Base-by-base conservation (phyloP, 2,329 filamentous ascomycete species). In the Clarireedia paspali region DNA sequence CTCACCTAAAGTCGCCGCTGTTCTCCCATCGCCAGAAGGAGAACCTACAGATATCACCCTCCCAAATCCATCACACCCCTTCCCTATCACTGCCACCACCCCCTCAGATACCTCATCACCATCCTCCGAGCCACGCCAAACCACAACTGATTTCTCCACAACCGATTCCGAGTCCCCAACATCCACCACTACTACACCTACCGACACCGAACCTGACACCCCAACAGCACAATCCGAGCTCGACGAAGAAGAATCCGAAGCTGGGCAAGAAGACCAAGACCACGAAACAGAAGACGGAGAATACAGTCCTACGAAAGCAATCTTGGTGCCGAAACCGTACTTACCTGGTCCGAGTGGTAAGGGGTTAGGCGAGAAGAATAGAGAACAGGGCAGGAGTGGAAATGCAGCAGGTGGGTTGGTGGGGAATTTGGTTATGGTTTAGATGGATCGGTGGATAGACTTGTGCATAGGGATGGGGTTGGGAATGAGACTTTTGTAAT, bases 281-380 rank as follows among this genome's bases (percentile, higher is more conserved):
- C 45, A 45, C 7, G 40, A 48, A 6, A 50, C 57, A 15, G 48
- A 59, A 7, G 42, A 53, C 20, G 50, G 57, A 10, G 23, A 64
- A 1, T 67, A 67, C 36, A 51, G 62, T 30, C 65, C 64, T 38
- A 59, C 63, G 10, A 61, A 66, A 50, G 58, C 65, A 20, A 67
- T 68, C 27, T 40, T 64, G 46, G 62, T 68, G 9, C 52, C 62
- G n/a, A 60, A 40, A 20, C 57, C 39, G 7, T 40, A 40, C 15
- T n/a, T 40, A n/a, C 39, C 14, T 6, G 39, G 39, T n/a, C 7
- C 15, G 1, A 9, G 36, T 9, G 36, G 36, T 38, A 15, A 15
- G 39, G 20, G 44, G 23, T 30, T 42, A 39, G 23, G 14, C 15
- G 24, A 44, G 15, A 24, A 40, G 7, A n/a, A 17, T 12, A 27